Percentiles rank a stretch among this genome's conserved stretches.
Evolutionary conservation across 345 rosid genomes (phyloP).

Genomic region (Nasturtium officinale): DNA sequence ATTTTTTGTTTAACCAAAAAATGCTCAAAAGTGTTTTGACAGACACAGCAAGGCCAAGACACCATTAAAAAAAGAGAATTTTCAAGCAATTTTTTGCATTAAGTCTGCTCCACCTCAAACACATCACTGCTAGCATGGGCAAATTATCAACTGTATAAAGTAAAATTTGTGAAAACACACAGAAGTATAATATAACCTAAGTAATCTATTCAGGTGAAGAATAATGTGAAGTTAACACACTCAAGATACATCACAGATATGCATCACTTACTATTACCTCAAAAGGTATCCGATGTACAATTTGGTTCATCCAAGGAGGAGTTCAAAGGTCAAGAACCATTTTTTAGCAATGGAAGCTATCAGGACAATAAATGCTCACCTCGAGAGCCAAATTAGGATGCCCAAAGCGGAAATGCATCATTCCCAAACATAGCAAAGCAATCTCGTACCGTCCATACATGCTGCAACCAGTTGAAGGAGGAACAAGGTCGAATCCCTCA

Average conservation of each 20-base stretch:
- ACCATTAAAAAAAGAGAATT: too few relatives aligned
- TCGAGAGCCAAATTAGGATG: slow-evolving; percentile 93
- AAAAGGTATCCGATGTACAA: slow-evolving; percentile 17
- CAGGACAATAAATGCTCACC: slow-evolving; percentile 53
- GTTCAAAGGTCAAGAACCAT: slow-evolving; percentile 1
- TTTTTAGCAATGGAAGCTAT: slow-evolving; percentile 7
- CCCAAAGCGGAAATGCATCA: slow-evolving; percentile 96
- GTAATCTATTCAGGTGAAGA: slow-evolving; percentile 4
- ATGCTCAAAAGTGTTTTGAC: background rate
- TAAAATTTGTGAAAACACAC: background rate
- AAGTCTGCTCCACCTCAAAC: background rate
- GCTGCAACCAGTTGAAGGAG: slow-evolving; percentile 58
- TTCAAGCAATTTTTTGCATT: background rate
- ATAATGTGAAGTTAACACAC: slow-evolving; percentile 6
- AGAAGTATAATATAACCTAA: background rate
- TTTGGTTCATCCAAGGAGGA: slow-evolving; percentile 5
- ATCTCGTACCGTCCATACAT: slow-evolving; percentile 75
- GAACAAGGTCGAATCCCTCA: slow-evolving; percentile 82
- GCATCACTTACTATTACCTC: slow-evolving; percentile 22
- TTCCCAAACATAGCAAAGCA: slow-evolving; percentile 83
- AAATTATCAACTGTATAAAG: background rate
- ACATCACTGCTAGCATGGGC: background rate
- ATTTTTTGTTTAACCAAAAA: slow-evolving; percentile 6
- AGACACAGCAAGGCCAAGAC: background rate
- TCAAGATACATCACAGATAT: slow-evolving; percentile 20